Base-by-base conservation (phyloP, 163 green algal genomes). In the Volvox carteri region DNA sequence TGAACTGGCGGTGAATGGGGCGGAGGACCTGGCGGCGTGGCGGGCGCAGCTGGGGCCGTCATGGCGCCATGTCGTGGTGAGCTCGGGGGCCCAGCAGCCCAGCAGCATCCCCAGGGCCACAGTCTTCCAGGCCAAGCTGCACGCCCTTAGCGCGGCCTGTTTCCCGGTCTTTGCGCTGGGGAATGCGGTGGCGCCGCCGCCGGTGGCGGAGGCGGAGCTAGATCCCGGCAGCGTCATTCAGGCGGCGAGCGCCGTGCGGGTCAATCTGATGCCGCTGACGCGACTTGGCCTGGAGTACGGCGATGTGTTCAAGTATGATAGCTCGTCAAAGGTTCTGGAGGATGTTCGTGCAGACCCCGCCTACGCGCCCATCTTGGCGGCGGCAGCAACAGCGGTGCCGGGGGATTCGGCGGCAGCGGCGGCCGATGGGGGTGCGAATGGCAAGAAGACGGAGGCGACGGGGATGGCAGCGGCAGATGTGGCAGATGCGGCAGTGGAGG, bases 111-210 rank as follows among this genome's bases (percentile, higher is more conserved):
- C 67, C 35, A 87, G 91, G 0, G 94, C 93, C 12, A 91, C 95
- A 0, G 78, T 84, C 4, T 89, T 97, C 41, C 95, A 96, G 90
- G 94, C 93, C 62, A 92, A 95, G 90, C 93, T 98, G 30, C 95
- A 96, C 78, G 73, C 86, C 12, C 42, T 98, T 2, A 78, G 94
- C 54, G 90, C 95, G 1, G 46, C 35, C 18, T 73, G 96, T 23
- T 98, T 98, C 90, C 93, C 94, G 1, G 72, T 96, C 39, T 87
- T 92, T 39, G 86, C 65, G 9, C 85, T 91, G 6, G 68, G 42
- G 11, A 89, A 54, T 25, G 33, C 85, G 25, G 37, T 12, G 23
- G 46, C 44, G 23, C 78, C 76, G 37, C 86, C 60, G 46, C 19
- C 48, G 28, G 19, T 72, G 77, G 33, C 65, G 19, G 21, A 58